Percentiles rank a stretch among this genome's conserved stretches.
phyloP scores from a whole-genome alignment of 768 basidiomycete species.

The Leccinellum rugosiceps region DNA sequence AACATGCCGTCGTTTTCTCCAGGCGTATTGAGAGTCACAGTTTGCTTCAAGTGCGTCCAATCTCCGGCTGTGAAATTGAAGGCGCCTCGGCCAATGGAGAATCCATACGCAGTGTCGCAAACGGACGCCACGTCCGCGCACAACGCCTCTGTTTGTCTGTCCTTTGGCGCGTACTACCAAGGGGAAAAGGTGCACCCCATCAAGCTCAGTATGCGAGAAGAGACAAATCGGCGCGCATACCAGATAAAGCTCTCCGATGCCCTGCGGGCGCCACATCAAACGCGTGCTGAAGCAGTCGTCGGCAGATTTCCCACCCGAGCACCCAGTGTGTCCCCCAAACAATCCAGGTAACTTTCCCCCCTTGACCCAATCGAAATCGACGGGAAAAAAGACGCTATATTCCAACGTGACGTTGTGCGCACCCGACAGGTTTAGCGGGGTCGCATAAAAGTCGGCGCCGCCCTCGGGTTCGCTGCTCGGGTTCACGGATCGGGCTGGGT shows the following conservation, averaged over 20 bases:
- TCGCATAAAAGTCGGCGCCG: conserved; percentile 68
- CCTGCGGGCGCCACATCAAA: conserved; percentile 74
- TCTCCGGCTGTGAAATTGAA: conserved; percentile 58
- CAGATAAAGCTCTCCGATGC: conserved; percentile 73
- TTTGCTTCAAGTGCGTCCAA: conserved; percentile 75
- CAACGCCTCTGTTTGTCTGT: conserved; percentile 56
- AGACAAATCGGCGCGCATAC: conserved; percentile 36
- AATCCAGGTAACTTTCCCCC: conserved; percentile 86
- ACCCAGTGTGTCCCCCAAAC: conserved; percentile 63
- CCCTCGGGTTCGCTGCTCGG: conserved; percentile 61
- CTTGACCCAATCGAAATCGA: conserved; percentile 70
- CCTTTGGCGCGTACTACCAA: conserved; percentile 69
- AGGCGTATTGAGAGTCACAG: conserved; percentile 69
- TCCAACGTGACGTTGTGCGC: conserved; percentile 54
- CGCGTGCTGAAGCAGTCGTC: conserved; percentile 77
- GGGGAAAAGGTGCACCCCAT: neutral
- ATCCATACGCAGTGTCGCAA: conserved; percentile 65
- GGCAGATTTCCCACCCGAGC: conserved; percentile 75
- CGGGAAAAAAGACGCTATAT: conserved; percentile 78
- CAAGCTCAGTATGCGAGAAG: neutral
- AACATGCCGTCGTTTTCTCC: conserved; percentile 68
- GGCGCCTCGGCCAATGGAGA: conserved; percentile 71
- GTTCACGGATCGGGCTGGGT: conserved; percentile 68
- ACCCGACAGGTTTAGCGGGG: conserved; percentile 40
- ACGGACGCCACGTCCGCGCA: conserved; percentile 58